Percentiles rank a stretch among this genome's conserved stretches.
Conservation (phyloP, 768 basidiomycete species). For the Naganishia vishniacii region DNA sequence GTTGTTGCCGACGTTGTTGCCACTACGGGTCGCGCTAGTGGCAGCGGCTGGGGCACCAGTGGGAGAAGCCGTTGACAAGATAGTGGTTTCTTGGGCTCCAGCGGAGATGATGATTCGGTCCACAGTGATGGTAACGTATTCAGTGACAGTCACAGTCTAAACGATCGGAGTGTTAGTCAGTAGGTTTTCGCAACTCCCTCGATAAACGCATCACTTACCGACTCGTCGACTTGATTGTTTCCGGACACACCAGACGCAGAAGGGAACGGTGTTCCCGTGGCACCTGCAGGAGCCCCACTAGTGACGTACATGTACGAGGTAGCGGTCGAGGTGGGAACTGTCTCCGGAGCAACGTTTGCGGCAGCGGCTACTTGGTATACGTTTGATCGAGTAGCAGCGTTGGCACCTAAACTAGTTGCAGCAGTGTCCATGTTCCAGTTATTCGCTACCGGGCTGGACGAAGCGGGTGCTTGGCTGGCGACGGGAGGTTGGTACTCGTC, state of each 20-base stretch:
- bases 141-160: slow-evolving; percentile 11
- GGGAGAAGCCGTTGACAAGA: neutral
- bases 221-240: neutral
- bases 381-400: neutral
- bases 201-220: slow-evolving; percentile 9
- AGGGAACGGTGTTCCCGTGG: slow-evolving; percentile 12
- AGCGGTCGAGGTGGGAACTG: neutral
- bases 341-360: neutral
- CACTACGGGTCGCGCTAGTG: neutral
- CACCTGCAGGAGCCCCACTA: neutral
- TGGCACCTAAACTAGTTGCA: neutral
- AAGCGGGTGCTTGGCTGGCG: neutral
- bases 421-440: slow-evolving; percentile 4
- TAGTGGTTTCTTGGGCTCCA: neutral
- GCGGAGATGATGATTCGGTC: neutral
- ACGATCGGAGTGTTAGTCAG: too few relatives aligned
- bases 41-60: neutral
- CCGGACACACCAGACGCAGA: slow-evolving; percentile 1
- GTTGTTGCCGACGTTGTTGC: neutral
- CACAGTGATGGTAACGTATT: slow-evolving; percentile 20
- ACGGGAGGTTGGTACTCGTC: neutral
- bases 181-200: too few relatives aligned
- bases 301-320: slow-evolving; percentile 11
- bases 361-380: slow-evolving; percentile 16
- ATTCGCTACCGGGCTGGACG: slow-evolving; percentile 10